Conservation (phyloP, 2,329 filamentous ascomycete genomes). For the Colletotrichum lindemuthianum region DNA sequence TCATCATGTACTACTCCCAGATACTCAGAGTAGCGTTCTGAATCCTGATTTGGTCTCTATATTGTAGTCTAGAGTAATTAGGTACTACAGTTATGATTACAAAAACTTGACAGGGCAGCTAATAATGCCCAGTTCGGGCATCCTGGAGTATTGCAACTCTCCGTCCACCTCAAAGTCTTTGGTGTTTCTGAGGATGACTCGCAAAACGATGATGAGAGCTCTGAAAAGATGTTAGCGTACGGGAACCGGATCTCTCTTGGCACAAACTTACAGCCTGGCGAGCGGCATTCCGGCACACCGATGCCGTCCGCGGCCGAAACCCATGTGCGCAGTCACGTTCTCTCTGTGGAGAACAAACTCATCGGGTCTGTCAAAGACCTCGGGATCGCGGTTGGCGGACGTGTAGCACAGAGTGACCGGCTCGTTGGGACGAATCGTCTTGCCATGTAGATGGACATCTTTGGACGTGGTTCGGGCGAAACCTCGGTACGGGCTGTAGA, state of each 20-base stretch:
- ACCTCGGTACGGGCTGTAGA: slow-evolving; percentile 38
- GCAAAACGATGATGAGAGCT: slow-evolving; percentile 32
- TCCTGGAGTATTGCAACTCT: slow-evolving; percentile 37
- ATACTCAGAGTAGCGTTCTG: too few species aligned
- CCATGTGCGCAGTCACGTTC: slow-evolving; percentile 37
- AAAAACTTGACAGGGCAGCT: slow-evolving; percentile 37
- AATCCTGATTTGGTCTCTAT: too few species aligned
- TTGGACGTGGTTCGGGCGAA: slow-evolving; percentile 35
- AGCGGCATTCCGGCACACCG: slow-evolving; percentile 39
- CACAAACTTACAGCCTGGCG: slow-evolving; percentile 33
- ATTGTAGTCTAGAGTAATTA: not conserved
- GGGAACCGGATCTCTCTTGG: not conserved
- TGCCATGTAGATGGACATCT: slow-evolving; percentile 31
- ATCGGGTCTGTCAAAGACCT: slow-evolving; percentile 36
- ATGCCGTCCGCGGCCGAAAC: slow-evolving; percentile 38
- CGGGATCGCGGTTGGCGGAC: slow-evolving; percentile 37
- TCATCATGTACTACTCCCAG: too few species aligned
- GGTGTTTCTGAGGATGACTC: slow-evolving; percentile 33
- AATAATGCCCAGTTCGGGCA: slow-evolving; percentile 39
- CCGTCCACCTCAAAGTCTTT: slow-evolving; percentile 36
- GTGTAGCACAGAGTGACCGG: slow-evolving; percentile 37
- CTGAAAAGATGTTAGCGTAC: not conserved
- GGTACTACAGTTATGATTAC: not conserved
- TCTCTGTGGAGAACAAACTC: slow-evolving; percentile 36
- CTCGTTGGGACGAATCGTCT: slow-evolving; percentile 33